Base-by-base conservation (phyloP, 2,329 filamentous ascomycete genomes). In the Sordariomycetes sp. region DNA sequence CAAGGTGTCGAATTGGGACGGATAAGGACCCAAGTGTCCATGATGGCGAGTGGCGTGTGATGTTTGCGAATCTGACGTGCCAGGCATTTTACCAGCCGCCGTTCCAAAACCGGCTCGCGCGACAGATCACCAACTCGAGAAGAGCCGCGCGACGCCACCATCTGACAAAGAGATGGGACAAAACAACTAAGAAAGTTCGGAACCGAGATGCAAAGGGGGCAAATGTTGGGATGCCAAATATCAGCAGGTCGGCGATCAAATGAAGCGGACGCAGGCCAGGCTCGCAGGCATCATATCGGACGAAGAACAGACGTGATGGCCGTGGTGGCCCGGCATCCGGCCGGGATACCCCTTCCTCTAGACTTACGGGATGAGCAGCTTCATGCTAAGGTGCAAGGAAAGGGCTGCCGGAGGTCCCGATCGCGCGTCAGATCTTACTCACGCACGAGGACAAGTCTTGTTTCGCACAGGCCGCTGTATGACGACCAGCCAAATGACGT, bases 101-200 rank as follows among this genome's bases (percentile, higher is more conserved):
- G 56, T 58, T 58, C 56, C 56, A 53, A 58, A 58, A 58, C 56
- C 56, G 56, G 56, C 50, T 58, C 50, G 20, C 18, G 32, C 10
- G 18, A n/a, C n/a, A 22, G 40, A 35, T 40, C 37, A 58, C 18
- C 56, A 22, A 53, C 51, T 46, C 34, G 18, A 24, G 37, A 14
- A 43, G 14, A 43, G 14, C 12, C 20, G 40, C 6, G 40, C 40
- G 18, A 7, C 18, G 40, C 40, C 40, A 46, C 18, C 14, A n/a
- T n/a, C 40, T n/a, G 18, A n/a, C 18, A 18, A 46, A 46, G 14
- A 46, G 3, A n/a, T n/a, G 7, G 16, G 6, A 7, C 5, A n/a
- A 46, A 46, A 46, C n/a, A 40, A 14, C 12, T 40, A 14, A 40
- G 40, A 14, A n/a, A n/a, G 16, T n/a, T 18, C 6, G 18, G 18